Evolutionary conservation across 2,329 filamentous ascomycete genomes (phyloP), one percentile per base, ranked within the genome.

Genomic region (Knoxdaviesia capensis): DNA sequence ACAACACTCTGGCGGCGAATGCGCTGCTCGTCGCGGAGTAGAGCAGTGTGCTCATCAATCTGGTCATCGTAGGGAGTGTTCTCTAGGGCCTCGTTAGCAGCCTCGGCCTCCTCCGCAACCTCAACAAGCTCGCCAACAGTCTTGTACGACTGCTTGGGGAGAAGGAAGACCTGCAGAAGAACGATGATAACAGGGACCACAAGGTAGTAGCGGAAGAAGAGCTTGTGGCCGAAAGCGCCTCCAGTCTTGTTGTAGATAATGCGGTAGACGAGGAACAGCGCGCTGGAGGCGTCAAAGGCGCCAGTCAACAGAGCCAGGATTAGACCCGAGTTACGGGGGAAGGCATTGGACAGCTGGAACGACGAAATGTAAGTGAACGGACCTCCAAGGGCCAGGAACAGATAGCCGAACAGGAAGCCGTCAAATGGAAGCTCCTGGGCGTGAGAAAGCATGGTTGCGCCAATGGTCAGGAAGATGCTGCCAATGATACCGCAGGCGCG

Each of bases 341-440:
- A 88, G 3, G 83, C 77, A 56, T 90, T 90, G 35, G 81, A 85
- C 35, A 90, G 70, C 54, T 90, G 83, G 57, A 88, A 88, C 3
- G 79, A 81, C 6, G 81, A 77, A 44, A 90, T 83, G 57, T 85
- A 90, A 41, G 83, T 72, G 51, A 86, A 87, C 3, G 82, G 80
- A 0, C 83, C 84, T 20, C 82, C 84, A 1, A 88, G 65, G 1
- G 82, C 80, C 6, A 90, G 66, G 43, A 84, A 74, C 28, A 87
- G 63, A 56, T 88, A 87, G 10, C 80, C 82, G 5, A 73, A 62
- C 20, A 84, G 69, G 51, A 80, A 78, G 10, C 71, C 82, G 59
- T 94, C 87, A 48, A 87, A 78, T 0, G 74, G 69, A 2, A 85
- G 49, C 6, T 66, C 55, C 45, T 63, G 56, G 28, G 77, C 78